Evolutionary conservation across 805 yeast species (phyloP).

Genomic region (Kazachstania kunashirensis): DNA sequence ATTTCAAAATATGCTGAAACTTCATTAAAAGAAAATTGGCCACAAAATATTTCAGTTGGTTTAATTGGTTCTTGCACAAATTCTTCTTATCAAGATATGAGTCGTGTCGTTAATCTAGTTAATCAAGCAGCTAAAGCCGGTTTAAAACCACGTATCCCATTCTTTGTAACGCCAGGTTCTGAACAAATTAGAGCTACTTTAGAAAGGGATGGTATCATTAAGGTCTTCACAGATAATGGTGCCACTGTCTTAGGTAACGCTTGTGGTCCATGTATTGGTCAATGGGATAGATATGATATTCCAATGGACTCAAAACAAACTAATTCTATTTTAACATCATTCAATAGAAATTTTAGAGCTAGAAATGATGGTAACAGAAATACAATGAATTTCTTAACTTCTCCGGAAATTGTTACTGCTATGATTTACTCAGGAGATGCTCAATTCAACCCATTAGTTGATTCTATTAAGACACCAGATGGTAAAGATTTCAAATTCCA

Average conservation of each 20-base stretch:
- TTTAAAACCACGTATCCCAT: constrained; percentile 79
- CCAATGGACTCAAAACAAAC: constrained; percentile 51
- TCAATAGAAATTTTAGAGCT: constrained; percentile 95
- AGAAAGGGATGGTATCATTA: constrained; percentile 85
- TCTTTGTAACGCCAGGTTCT: constrained; percentile 95
- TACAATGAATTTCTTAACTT: constrained; percentile 96
- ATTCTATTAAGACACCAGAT: constrained; percentile 58
- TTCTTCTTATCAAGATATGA: constrained; percentile 97
- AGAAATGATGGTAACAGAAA: constrained; percentile 98
- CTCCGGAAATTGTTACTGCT: constrained; percentile 96
- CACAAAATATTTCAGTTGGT: constrained; percentile 78
- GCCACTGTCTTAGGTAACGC: constrained; percentile 94
- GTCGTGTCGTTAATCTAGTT: constrained; percentile 86
- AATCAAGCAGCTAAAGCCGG: constrained; percentile 82
- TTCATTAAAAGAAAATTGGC: constrained; percentile 74
- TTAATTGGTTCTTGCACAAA: constrained; percentile 97
- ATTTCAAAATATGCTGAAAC: constrained; percentile 69
- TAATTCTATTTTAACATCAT: constrained; percentile 91
- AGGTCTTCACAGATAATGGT: constrained; percentile 75
- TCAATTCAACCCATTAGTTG: constrained; percentile 84
- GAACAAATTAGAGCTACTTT: constrained; percentile 97
- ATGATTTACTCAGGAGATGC: constrained; percentile 92
- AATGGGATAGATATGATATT: constrained; percentile 91
- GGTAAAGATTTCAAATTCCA: constrained; percentile 71
- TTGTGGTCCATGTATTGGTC: constrained; percentile 99